phyloP scores from a whole-genome alignment of 164 flowering plant species.

The Stephania yunnanensis region DNA sequence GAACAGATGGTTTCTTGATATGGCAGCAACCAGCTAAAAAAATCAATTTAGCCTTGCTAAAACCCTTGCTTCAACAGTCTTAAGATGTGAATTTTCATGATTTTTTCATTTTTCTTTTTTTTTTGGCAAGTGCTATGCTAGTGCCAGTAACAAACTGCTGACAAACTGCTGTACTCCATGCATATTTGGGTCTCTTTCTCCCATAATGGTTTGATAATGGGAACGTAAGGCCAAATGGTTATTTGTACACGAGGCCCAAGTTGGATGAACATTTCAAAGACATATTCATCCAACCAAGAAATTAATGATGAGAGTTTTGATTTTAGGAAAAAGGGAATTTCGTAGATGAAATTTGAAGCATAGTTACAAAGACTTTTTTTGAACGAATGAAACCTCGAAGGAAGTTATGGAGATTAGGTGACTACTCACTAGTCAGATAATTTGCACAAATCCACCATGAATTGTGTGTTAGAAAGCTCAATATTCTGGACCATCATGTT shows the following conservation, averaged over 20 bases:
- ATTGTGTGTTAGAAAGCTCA: neutral
- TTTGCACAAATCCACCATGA: neutral
- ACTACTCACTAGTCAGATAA: neutral
- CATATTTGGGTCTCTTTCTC: too few species aligned
- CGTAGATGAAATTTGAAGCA: neutral
- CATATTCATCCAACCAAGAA: neutral
- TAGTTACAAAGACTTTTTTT: neutral
- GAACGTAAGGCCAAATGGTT: too few species aligned
- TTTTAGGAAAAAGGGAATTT: neutral
- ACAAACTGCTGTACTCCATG: too few species aligned
- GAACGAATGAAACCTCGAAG: neutral
- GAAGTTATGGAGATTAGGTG: neutral
- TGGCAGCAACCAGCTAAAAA: too few species aligned
- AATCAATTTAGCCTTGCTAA: too few species aligned
- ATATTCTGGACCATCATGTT: neutral
- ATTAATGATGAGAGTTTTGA: neutral
- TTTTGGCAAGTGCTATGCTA: too few species aligned
- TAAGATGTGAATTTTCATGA: too few species aligned
- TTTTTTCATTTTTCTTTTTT: too few species aligned
- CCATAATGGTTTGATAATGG: too few species aligned
- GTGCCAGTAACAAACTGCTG: too few species aligned
- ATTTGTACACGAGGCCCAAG: neutral
- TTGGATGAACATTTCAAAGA: neutral
- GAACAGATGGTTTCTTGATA: too few species aligned
- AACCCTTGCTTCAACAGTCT: too few species aligned